These are phyloP conservation scores for Agaricus bisporus DNA, from an alignment of 768 basidiomycete genomes.

Conservation along the genomic window DNA sequence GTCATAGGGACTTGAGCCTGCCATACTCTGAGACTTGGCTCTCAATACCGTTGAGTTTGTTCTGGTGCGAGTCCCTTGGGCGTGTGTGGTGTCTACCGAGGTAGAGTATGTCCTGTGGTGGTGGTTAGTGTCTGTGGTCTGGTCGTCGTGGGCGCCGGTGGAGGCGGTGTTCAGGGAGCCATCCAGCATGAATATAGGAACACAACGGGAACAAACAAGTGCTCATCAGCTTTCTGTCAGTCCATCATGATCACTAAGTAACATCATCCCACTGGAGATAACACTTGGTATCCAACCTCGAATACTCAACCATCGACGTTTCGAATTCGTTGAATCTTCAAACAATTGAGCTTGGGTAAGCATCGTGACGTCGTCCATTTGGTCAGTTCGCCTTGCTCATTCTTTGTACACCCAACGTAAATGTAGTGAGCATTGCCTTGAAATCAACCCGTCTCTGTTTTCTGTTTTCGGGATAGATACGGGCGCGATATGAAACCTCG, in stretches of 20 bases:
- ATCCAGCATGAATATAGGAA: constrained; percentile 6
- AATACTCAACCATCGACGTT: neutral
- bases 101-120: neutral
- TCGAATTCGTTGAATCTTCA: neutral
- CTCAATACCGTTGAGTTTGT: neutral
- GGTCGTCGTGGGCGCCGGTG: neutral
- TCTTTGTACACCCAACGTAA: neutral
- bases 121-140: neutral
- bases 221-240: neutral
- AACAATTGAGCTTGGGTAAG: neutral
- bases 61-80: neutral
- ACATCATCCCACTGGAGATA: neutral
- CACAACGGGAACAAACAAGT: constrained; percentile 2
- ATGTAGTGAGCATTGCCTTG: neutral
- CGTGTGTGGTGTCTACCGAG: neutral
- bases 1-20: constrained; percentile 37
- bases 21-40: constrained; percentile 1
- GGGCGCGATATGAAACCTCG: too few relatives aligned
- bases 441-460: neutral
- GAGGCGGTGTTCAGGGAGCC: constrained; percentile 5
- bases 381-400: neutral
- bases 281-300: neutral
- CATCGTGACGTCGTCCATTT: neutral
- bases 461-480: neutral
- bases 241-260: neutral